Conservation (phyloP, 805 yeast species). For the Lachancea lanzarotensis region DNA sequence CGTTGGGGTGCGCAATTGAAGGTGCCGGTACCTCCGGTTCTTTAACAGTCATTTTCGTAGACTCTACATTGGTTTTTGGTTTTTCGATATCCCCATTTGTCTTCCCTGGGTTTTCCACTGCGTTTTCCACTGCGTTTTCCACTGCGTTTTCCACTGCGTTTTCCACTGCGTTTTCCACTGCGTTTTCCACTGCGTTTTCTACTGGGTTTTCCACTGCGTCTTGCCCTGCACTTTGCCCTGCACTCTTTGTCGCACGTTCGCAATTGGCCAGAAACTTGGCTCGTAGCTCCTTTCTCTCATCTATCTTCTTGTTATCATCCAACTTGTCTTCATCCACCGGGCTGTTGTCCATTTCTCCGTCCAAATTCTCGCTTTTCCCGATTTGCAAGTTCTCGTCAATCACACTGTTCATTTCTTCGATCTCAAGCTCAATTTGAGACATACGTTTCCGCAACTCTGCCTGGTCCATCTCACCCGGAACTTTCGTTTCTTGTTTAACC, state of each 20-base stretch:
- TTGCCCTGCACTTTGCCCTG: neutral
- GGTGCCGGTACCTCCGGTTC: no score
- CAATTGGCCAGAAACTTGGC: neutral
- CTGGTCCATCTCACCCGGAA: conserved; percentile 14
- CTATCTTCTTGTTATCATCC: neutral
- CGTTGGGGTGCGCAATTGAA: no score
- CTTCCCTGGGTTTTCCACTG: no score
- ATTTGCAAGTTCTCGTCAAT: conserved; percentile 30
- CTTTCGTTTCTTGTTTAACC: no score
- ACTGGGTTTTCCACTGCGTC: no score
- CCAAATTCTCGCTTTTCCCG: neutral
- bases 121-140: neutral
- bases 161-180: neutral
- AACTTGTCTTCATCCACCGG: neutral
- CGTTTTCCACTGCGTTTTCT: neutral
- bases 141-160: neutral
- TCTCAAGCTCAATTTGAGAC: conserved; percentile 32
- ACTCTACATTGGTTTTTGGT: no score
- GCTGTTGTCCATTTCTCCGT: neutral
- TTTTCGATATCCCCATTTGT: no score
- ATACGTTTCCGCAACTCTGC: conserved; percentile 29
- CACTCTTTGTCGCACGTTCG: neutral
- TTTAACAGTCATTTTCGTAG: no score
- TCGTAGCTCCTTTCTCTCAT: neutral
- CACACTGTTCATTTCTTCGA: conserved; percentile 32